phyloP scores from a whole-genome alignment of 1,139 yeast species.

The Pichia sp. region DNA sequence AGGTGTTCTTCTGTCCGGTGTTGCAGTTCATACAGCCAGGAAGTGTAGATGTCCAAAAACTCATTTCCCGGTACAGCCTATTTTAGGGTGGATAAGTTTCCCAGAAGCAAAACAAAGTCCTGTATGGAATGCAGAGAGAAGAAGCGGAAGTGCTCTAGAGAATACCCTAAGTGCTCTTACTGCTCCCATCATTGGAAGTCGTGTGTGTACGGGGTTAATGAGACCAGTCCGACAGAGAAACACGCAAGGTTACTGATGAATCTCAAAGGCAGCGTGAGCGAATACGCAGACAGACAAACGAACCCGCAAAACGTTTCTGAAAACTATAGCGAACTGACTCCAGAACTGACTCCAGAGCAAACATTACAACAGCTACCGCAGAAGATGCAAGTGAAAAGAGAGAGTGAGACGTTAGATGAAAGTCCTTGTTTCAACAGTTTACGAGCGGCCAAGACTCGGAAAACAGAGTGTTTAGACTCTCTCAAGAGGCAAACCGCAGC shows the following conservation, averaged over 20 bases:
- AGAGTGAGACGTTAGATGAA: background rate
- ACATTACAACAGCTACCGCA: too few relatives aligned
- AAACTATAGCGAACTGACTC: background rate
- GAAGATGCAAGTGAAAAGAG: too few relatives aligned
- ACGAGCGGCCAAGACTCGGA: background rate
- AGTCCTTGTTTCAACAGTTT: background rate
- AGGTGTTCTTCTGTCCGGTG: too few relatives aligned
- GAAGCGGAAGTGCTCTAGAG: slow-evolving; percentile 21
- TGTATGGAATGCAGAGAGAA: slow-evolving; percentile 22
- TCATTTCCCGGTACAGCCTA: background rate
- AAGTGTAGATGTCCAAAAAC: background rate
- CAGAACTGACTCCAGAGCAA: background rate
- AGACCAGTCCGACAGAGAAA: slow-evolving; percentile 6
- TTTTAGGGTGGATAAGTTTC: slow-evolving; percentile 11
- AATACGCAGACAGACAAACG: background rate
- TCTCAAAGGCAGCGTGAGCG: background rate
- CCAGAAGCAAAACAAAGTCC: slow-evolving; percentile 17
- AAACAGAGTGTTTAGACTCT: background rate
- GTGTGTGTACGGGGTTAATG: slow-evolving; percentile 13
- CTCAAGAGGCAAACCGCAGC: slow-evolving; percentile 2
- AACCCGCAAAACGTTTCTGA: background rate
- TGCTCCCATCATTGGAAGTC: slow-evolving; percentile 15
- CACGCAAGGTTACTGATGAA: slow-evolving; percentile 13
- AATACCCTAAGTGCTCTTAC: slow-evolving; percentile 20
- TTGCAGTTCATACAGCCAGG: too few relatives aligned